A percentile compares a stretch with the other conserved stretches of the same genome.
phyloP scores from a whole-genome alignment of 2,329 filamentous ascomycete species.

The Alternaria angustiovoidea region DNA sequence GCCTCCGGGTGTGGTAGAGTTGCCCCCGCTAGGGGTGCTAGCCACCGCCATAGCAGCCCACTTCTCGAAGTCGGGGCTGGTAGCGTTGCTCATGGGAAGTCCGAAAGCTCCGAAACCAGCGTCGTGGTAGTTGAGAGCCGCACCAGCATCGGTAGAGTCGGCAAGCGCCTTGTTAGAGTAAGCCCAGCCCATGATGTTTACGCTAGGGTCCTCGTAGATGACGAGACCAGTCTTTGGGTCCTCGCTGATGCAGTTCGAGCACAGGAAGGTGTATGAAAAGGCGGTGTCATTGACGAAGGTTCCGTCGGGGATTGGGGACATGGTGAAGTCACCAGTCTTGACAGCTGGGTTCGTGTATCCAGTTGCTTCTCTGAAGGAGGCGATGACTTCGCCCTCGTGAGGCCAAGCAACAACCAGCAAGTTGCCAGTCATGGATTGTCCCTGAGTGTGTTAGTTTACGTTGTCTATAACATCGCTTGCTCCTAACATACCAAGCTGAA shows the following conservation, averaged over 20 bases:
- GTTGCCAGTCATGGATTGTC: conserved; percentile 58
- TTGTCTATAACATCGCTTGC: neutral
- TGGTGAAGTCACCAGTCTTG: conserved; percentile 53
- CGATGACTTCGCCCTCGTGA: conserved; percentile 57
- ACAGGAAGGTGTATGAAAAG: conserved; percentile 65
- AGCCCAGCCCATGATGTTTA: conserved; percentile 46
- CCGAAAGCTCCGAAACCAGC: conserved; percentile 47
- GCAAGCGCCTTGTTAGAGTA: conserved; percentile 36
- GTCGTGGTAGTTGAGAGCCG: conserved; percentile 41
- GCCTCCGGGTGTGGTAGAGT: conserved; percentile 41
- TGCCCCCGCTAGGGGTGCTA: conserved; percentile 26
- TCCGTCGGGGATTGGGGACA: conserved; percentile 59
- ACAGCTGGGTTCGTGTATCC: conserved; percentile 61
- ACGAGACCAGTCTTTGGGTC: conserved; percentile 29
- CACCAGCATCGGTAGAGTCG: conserved; percentile 31
- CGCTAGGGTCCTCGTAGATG: conserved; percentile 32
- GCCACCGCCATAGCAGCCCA: conserved; percentile 46
- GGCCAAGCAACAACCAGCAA: conserved; percentile 64
- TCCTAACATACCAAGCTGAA: conserved; percentile 43
- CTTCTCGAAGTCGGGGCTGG: conserved; percentile 42
- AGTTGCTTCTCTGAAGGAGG: conserved; percentile 56
- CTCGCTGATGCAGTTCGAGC: conserved; percentile 49
- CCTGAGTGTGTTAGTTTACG: conserved; percentile 34
- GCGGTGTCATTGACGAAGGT: conserved; percentile 63
- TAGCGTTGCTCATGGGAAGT: conserved; percentile 37